These are phyloP conservation scores for Dalbergia oliveri DNA, from an alignment of 306 rosid species.

Conservation along the genomic window DNA sequence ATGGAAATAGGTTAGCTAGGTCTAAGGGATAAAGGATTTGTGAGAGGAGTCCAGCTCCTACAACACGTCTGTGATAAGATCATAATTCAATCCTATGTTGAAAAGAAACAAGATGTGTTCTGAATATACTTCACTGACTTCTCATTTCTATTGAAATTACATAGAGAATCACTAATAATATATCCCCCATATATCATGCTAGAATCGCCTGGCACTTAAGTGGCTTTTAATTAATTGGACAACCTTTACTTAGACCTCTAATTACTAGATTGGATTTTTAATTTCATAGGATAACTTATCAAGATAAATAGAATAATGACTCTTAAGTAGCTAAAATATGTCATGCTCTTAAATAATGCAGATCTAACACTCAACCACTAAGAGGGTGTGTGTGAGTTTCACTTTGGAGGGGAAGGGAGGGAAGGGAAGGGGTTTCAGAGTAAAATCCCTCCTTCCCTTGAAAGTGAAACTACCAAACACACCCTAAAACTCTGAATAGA, in stretches of 20 bases:
- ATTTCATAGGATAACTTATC: background rate
- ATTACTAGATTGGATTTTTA: background rate
- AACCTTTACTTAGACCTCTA: background rate
- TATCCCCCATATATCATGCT: no score
- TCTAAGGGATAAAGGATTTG: slow-evolving; percentile 7
- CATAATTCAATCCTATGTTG: background rate
- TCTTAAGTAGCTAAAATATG: background rate
- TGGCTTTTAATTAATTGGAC: background rate
- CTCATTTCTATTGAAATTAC: background rate
- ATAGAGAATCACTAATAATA: background rate
- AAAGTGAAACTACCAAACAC: no score
- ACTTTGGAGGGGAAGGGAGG: no score
- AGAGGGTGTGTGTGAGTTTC: background rate
- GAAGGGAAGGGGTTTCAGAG: no score
- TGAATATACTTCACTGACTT: background rate
- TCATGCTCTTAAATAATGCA: background rate
- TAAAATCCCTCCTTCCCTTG: no score
- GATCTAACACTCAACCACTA: background rate
- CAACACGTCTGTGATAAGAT: background rate
- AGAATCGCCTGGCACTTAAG: background rate
- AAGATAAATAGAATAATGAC: slow-evolving; percentile 8
- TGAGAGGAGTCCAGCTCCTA: background rate
- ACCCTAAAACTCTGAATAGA: no score
- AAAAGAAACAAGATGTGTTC: background rate
- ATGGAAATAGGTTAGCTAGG: background rate